Conservation (phyloP, 139 green algal genomes). For the Chlorella sp. region DNA sequence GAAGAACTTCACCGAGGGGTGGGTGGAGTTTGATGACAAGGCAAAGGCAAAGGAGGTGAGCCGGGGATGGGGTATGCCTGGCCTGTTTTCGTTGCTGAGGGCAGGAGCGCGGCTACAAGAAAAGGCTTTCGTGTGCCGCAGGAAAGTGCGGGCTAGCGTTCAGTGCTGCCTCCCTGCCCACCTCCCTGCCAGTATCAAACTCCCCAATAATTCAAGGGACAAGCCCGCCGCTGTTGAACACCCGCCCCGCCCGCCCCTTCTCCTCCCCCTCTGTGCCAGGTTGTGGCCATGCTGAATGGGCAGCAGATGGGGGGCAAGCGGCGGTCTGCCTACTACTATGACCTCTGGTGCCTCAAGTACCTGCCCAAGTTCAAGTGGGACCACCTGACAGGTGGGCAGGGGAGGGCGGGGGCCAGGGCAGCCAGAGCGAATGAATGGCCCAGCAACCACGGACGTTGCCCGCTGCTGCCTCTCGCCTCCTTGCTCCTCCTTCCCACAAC, state of each 20-base stretch:
- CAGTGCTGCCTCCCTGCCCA: neutral
- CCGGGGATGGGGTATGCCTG: neutral
- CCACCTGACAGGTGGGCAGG: conserved; percentile 73
- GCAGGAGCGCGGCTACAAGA: neutral
- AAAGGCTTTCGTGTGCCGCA: neutral
- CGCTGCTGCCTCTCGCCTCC: too few relatives aligned
- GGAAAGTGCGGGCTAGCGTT: neutral
- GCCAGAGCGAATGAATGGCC: neutral
- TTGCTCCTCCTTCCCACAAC: too few relatives aligned
- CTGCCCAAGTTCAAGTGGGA: conserved; percentile 97
- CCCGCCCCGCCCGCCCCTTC: too few relatives aligned
- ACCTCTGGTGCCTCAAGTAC: conserved; percentile 97
- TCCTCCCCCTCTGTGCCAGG: neutral
- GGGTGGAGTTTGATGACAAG: conserved; percentile 98
- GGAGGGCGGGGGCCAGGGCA: too few relatives aligned
- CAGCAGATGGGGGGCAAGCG: conserved; percentile 76
- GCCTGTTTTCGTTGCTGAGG: neutral
- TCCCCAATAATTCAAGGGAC: too few relatives aligned
- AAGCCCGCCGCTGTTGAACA: neutral
- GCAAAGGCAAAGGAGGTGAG: conserved; percentile 81
- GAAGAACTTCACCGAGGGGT: conserved; percentile 97
- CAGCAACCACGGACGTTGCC: too few relatives aligned
- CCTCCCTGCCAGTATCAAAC: neutral
- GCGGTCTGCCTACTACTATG: conserved; percentile 85
- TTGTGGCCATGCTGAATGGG: conserved; percentile 74